phyloP scores from a whole-genome alignment of 2,329 filamentous ascomycete genomes.

The Zarea fungicola region DNA sequence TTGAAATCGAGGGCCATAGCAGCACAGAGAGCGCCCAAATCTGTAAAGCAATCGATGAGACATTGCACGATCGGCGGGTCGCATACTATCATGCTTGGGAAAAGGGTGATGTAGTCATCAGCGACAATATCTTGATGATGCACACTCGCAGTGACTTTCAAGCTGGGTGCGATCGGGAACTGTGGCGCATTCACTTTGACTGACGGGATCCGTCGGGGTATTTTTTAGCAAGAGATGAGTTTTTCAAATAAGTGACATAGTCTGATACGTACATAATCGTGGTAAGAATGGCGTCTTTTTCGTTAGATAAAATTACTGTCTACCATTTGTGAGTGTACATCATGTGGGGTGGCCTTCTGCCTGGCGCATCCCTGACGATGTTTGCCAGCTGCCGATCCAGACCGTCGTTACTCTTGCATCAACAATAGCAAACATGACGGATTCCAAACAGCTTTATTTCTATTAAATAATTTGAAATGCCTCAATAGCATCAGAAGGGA shows the following conservation, averaged over 20 bases:
- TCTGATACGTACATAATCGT: background rate
- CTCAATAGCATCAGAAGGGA: accelerated
- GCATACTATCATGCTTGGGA: constrained; percentile 49
- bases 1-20: constrained; percentile 35
- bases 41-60: constrained; percentile 34
- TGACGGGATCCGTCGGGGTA: constrained; percentile 18
- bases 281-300: background rate
- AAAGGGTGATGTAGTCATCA: constrained; percentile 49
- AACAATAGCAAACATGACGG: background rate
- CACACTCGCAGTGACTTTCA: constrained; percentile 44
- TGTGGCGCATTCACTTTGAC: constrained; percentile 49
- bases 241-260: background rate
- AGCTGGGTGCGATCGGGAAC: constrained; percentile 38
- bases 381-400: no score
- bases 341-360: background rate
- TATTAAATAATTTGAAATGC: background rate
- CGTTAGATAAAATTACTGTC: background rate
- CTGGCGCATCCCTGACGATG: no score
- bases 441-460: background rate
- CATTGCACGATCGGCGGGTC: constrained; percentile 45
- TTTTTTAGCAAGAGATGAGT: background rate
- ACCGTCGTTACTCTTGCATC: background rate
- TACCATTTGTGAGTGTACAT: background rate
- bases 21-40: constrained; percentile 28
- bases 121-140: constrained; percentile 46